Evolutionary conservation across 371 early-diverging fungal species (phyloP).

Genomic region (Mortierella sp.): DNA sequence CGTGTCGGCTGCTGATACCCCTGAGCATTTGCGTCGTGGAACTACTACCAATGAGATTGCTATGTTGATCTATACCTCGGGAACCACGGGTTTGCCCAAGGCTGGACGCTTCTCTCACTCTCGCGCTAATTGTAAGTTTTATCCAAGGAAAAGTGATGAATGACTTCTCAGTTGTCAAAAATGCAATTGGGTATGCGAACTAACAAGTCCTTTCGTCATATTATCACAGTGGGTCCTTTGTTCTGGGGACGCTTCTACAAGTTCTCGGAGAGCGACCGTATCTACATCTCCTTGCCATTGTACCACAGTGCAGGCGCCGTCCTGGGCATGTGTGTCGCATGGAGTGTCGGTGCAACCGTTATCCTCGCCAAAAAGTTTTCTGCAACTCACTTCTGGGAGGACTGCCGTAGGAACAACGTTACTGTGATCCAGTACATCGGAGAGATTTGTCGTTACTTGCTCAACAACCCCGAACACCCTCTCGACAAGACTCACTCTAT

Average conservation of each 20-base stretch:
- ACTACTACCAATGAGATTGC: slow-evolving; percentile 71
- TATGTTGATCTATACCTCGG: slow-evolving; percentile 96
- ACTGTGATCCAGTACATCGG: slow-evolving; percentile 73
- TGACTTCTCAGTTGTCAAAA: too few relatives aligned
- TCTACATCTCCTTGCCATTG: slow-evolving; percentile 45
- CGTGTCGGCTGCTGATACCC: slow-evolving; percentile 29
- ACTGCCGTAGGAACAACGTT: slow-evolving; percentile 38
- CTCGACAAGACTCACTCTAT: slow-evolving; percentile 65
- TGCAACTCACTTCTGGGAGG: slow-evolving; percentile 44
- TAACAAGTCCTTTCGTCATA: background rate
- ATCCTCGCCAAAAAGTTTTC: slow-evolving; percentile 53
- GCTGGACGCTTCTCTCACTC: slow-evolving; percentile 44
- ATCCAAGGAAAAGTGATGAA: too few relatives aligned
- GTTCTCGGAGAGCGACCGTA: slow-evolving; percentile 35
- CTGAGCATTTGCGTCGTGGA: slow-evolving; percentile 34
- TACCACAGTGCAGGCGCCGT: slow-evolving; percentile 43
- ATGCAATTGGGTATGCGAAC: background rate
- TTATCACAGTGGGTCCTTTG: slow-evolving; percentile 19
- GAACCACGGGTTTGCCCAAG: slow-evolving; percentile 82
- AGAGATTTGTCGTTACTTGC: slow-evolving; percentile 79
- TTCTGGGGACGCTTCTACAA: slow-evolving; percentile 33
- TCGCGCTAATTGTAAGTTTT: slow-evolving; percentile 30
- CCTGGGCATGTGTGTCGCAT: slow-evolving; percentile 31
- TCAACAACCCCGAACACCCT: slow-evolving; percentile 64
- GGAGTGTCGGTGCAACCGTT: slow-evolving; percentile 35